A percentile compares a stretch with the other conserved stretches of the same genome.
These are phyloP conservation scores for Fallopia convolvulus DNA, from an alignment of 148 eudicot species.

Conservation along the genomic window DNA sequence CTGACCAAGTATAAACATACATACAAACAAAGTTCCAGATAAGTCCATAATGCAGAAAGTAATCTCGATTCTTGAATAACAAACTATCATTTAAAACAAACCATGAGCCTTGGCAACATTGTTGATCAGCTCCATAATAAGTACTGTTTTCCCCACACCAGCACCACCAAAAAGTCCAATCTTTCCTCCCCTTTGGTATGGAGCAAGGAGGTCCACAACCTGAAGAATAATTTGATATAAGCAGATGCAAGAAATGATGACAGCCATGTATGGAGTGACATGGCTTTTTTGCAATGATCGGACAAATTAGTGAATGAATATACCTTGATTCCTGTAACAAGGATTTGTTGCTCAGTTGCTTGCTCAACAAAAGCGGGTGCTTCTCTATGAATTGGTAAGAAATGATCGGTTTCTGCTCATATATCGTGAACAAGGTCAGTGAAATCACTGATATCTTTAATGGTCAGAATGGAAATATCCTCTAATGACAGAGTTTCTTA, in stretches of 20 bases:
- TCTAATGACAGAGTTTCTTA: conserved; percentile 27
- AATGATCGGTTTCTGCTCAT: conserved; percentile 72
- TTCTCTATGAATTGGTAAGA: conserved; percentile 83
- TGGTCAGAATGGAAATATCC: not conserved
- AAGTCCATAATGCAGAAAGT: not conserved
- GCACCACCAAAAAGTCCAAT: conserved; percentile 42
- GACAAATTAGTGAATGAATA: not conserved
- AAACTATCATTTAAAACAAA: conserved; percentile 16
- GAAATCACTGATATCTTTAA: not conserved
- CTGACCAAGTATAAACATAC: not conserved
- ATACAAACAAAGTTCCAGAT: not conserved
- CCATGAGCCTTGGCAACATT: conserved; percentile 75
- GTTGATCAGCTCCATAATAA: conserved; percentile 17
- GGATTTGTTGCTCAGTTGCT: conserved; percentile 93
- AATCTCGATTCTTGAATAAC: not conserved
- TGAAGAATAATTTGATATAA: not conserved
- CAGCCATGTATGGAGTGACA: not conserved
- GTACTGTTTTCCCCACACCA: conserved; percentile 40
- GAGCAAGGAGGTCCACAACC: conserved; percentile 20
- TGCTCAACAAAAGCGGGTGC: conserved; percentile 96
- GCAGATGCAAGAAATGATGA: not conserved
- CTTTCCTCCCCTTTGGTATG: conserved; percentile 40
- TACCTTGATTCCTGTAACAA: conserved; percentile 97
- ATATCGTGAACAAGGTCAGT: not conserved
- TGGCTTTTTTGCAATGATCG: not conserved